Evolutionary conservation across 108 stramenopile species (phyloP), one percentile per base, ranked within the genome.

Genomic region (Cyclotella atomus): DNA sequence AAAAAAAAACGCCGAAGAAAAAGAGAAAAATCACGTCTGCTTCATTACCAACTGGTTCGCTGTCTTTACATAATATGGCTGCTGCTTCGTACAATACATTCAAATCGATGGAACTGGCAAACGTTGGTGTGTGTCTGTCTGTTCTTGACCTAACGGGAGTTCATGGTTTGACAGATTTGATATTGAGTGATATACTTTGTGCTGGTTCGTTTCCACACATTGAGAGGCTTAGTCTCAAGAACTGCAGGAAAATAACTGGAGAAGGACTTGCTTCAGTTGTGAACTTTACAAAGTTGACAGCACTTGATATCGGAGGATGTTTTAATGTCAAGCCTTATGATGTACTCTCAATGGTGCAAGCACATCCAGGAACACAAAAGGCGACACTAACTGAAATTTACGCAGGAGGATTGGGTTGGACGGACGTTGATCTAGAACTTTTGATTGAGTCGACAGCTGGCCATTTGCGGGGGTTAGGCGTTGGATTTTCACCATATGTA

Each of bases 341-440:
- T 45, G 71, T 93, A 9, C 6, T 80, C 8, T 88, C 41, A 59
- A 79, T 67, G 45, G 50, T 54, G 23, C 63, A 45, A 38, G 50
- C 14, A 2, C 77, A 63, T 68, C 84, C 67, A 14, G 69, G 60
- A 17, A 81, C 65, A 38, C 47, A 28, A n/a, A 63, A 46, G 35
- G 70, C 63, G 15, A 79, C 38, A 5, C 52, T 81, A 36, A 52
- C 52, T 33, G 90, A 91, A 77, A 54, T 93, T 17, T 86, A 93
- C 65, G 92, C 86, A 2, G 75, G 84, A 43, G 92, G 92, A 10
- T 75, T 91, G 49, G 87, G 84, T 12, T 93, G 92, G 92, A 91
- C 82, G 41, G 86, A 93, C 68, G 78, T 52, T 15, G 68, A 73
- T 3, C 36, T 93, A 59, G 68, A 76, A 36, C 41, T 65, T 14